phyloP scores from a whole-genome alignment of 2,329 filamentous ascomycete genomes.

The Cylindrodendrum hubeiense region DNA sequence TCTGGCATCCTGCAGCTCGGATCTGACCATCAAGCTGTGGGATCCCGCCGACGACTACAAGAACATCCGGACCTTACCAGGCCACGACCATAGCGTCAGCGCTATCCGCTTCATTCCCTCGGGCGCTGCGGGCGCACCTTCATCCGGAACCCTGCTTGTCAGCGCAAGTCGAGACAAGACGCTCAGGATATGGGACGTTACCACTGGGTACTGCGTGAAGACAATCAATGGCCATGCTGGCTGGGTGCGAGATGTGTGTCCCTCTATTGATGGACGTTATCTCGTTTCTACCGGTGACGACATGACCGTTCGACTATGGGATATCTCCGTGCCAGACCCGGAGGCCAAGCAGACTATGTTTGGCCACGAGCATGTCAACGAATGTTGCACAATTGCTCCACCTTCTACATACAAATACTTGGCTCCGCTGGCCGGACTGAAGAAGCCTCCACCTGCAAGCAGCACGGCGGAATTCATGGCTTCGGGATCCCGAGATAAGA shows the following conservation, averaged over 20 bases:
- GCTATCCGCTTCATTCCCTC: slow-evolving; percentile 90
- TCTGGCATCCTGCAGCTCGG: slow-evolving; percentile 80
- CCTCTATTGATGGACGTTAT: slow-evolving; percentile 85
- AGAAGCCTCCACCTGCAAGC: slow-evolving; percentile 80
- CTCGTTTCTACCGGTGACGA: slow-evolving; percentile 88
- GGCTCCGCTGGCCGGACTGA: slow-evolving; percentile 81
- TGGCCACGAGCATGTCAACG: slow-evolving; percentile 87
- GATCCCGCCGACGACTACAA: slow-evolving; percentile 94
- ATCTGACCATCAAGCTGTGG: slow-evolving; percentile 95
- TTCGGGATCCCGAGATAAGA: slow-evolving; percentile 90
- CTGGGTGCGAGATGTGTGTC: slow-evolving; percentile 91
- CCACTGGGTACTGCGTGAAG: slow-evolving; percentile 91
- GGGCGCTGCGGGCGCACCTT: slow-evolving; percentile 80
- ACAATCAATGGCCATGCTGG: slow-evolving; percentile 88
- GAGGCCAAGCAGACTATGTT: slow-evolving; percentile 85
- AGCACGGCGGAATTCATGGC: slow-evolving; percentile 90
- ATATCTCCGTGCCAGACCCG: slow-evolving; percentile 72
- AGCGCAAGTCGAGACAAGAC: slow-evolving; percentile 89
- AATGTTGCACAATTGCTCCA: slow-evolving; percentile 90
- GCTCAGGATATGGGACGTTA: slow-evolving; percentile 91
- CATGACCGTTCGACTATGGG: slow-evolving; percentile 86
- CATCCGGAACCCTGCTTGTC: slow-evolving; percentile 87
- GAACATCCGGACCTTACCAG: slow-evolving; percentile 90
- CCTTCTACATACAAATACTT: slow-evolving; percentile 82
- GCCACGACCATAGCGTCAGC: slow-evolving; percentile 93